phyloP scores from a whole-genome alignment of 208 protist genomes.

The Acanthamoeba healyi region DNA sequence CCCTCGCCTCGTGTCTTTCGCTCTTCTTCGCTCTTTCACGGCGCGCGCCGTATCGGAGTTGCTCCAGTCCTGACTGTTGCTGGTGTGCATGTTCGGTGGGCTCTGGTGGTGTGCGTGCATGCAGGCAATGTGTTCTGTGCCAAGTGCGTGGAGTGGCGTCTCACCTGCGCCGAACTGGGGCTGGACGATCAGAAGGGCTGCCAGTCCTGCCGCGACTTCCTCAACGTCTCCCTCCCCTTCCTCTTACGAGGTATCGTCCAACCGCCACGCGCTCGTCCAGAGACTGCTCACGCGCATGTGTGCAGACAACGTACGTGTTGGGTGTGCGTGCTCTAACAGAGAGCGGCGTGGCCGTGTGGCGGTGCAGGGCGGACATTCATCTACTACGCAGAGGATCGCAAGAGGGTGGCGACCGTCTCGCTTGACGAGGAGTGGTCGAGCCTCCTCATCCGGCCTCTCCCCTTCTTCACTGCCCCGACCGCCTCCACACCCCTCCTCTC shows the following conservation, averaged over 20 bases:
- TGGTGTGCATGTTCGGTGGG: neutral
- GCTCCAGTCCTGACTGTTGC: neutral
- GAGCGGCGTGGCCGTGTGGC: neutral
- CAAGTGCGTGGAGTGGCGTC: constrained; percentile 18
- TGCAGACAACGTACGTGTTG: too few species aligned
- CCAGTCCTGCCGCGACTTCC: neutral
- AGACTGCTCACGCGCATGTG: too few species aligned
- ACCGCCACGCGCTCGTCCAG: too few species aligned
- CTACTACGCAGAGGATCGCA: neutral
- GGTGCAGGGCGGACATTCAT: neutral
- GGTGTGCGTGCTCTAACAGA: neutral
- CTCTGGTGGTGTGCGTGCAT: too few species aligned
- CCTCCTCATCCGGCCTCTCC: neutral
- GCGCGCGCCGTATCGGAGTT: neutral
- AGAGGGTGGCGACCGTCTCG: neutral
- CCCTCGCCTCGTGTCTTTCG: too few species aligned
- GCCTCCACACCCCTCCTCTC: neutral
- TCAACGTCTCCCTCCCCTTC: neutral
- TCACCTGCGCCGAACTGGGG: neutral
- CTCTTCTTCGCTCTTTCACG: neutral
- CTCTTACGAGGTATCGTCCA: neutral
- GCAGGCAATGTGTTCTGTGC: neutral
- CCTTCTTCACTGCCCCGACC: neutral
- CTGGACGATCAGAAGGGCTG: constrained; percentile 21
- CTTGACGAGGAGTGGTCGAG: neutral